phyloP scores from a whole-genome alignment of 768 basidiomycete species.

The Podaxis sp. region DNA sequence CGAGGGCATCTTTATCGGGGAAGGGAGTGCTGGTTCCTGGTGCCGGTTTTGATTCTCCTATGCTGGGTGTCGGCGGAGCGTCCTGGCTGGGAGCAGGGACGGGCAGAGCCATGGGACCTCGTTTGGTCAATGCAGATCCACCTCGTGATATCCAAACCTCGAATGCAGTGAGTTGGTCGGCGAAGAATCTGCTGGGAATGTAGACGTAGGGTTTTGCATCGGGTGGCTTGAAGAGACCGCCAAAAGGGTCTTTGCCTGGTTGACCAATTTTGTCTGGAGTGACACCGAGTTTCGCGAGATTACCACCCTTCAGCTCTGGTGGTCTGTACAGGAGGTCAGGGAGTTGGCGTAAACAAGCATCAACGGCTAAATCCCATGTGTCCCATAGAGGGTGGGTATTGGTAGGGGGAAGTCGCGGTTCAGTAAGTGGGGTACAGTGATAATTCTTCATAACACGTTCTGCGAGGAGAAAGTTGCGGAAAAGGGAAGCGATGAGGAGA shows the following conservation, averaged over 20 bases:
- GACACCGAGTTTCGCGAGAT: slow-evolving; percentile 27
- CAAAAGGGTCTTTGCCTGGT: slow-evolving; percentile 25
- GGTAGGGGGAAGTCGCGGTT: slow-evolving; percentile 90
- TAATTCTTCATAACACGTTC: slow-evolving; percentile 98
- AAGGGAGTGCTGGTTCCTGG: slow-evolving; percentile 5
- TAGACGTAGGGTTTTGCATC: slow-evolving; percentile 65
- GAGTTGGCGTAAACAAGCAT: slow-evolving; percentile 91
- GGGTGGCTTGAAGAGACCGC: slow-evolving; percentile 24
- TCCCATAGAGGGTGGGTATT: slow-evolving; percentile 97
- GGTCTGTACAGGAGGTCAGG: slow-evolving; percentile 62
- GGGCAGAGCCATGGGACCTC: slow-evolving; percentile 74
- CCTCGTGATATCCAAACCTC: slow-evolving; percentile 98
- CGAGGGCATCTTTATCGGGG: slow-evolving; percentile 20
- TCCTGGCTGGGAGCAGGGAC: not conserved
- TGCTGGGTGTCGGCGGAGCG: not conserved
- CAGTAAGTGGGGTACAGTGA: slow-evolving; percentile 93
- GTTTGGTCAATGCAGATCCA: slow-evolving; percentile 77
- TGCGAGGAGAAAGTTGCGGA: slow-evolving; percentile 95
- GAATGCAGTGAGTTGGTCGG: slow-evolving; percentile 95
- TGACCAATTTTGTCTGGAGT: slow-evolving; percentile 43
- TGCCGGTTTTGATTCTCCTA: not conserved
- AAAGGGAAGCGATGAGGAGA: slow-evolving; percentile 91
- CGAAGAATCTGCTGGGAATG: slow-evolving; percentile 87
- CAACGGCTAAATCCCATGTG: slow-evolving; percentile 97
- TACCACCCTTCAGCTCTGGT: slow-evolving; percentile 11